phyloP scores from a whole-genome alignment of 2,329 filamentous ascomycete species.

The Albifimbria verrucaria region DNA sequence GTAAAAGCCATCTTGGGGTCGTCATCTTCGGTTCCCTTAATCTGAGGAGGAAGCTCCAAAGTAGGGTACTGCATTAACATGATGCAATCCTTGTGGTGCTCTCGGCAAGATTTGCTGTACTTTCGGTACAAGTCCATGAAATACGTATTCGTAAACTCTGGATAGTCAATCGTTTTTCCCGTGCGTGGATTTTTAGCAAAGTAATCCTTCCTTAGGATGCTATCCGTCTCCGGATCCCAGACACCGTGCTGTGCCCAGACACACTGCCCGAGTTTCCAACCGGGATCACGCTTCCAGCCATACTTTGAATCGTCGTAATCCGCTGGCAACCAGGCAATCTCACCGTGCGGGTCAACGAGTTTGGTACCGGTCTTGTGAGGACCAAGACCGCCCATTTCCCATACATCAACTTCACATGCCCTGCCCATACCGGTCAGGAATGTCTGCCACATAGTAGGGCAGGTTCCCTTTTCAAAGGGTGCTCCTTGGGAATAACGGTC shows the following conservation, averaged over 20 bases:
- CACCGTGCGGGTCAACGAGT: constrained; percentile 84
- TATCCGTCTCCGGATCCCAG: constrained; percentile 81
- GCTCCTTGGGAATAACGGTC: constrained; percentile 75
- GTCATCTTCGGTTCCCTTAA: constrained; percentile 86
- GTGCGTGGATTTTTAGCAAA: constrained; percentile 77
- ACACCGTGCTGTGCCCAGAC: constrained; percentile 96
- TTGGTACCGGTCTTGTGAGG: constrained; percentile 83
- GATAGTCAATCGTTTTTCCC: constrained; percentile 72
- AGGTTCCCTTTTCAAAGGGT: constrained; percentile 92
- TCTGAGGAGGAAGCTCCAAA: constrained; percentile 81
- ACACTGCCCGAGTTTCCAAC: constrained; percentile 91
- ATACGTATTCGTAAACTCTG: constrained; percentile 85
- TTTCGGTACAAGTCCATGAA: constrained; percentile 83
- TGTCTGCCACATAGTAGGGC: constrained; percentile 90
- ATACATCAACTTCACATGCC: constrained; percentile 84
- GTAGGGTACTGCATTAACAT: constrained; percentile 91
- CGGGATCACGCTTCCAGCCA: constrained; percentile 82
- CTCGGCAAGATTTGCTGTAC: constrained; percentile 71
- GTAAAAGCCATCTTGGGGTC: constrained; percentile 89
- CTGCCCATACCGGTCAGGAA: constrained; percentile 88
- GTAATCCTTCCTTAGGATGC: constrained; percentile 78
- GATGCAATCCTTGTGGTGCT: constrained; percentile 74
- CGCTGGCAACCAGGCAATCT: constrained; percentile 77
- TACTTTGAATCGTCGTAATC: constrained; percentile 84
- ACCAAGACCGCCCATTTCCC: constrained; percentile 90